Base-by-base conservation (phyloP, 2,329 filamentous ascomycete species). In the Sclerotinia trifoliorum region DNA sequence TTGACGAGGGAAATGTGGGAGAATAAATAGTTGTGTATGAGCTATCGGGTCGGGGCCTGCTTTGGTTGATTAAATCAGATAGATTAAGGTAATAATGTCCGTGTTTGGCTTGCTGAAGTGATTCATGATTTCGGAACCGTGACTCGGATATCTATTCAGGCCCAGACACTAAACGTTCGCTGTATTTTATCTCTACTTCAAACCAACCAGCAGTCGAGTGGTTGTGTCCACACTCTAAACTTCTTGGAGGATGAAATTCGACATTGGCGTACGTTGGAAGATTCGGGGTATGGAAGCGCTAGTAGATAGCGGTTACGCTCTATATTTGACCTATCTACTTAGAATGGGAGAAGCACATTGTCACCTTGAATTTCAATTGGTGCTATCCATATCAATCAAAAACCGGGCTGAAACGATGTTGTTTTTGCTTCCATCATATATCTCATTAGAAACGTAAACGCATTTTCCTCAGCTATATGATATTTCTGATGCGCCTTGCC, bases 401-500 rank as follows among this genome's bases (percentile, higher is more conserved):
- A 26, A 19, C 26, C 15, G 4, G 3, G n/a, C 26, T 7, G 35
- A 24, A 35, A 51, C 13, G n/a, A 63, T 63, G 32, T 21, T 49
- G 42, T 32, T 24, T 66, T 35, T 35, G 26, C 63, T 58, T 21
- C 17, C 44, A 49, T 58, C 54, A 60, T 61, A 42, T 29, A 32
- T 48, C 32, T 67, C 48, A 63, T 67, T 67, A 67, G 17, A 49
- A 65, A 63, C 26, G 49, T 58, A 17, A 63, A 35, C 46, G 52
- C n/a, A 46, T 63, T 54, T 24, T 51, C 46, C 60, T 63, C 39
- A 55, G 68, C 71, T 67, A 70, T 67, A 73, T 70, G 69, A 71
- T 69, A 72, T 61, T 69, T 68, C 54, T 51, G 46, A 68, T 68
- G 69, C 66, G 49, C 57, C 49, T 26, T 67, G 48, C 57, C 57